Base-by-base conservation (phyloP, 2,329 filamentous ascomycete genomes). In the Colletotrichum falcatum region DNA sequence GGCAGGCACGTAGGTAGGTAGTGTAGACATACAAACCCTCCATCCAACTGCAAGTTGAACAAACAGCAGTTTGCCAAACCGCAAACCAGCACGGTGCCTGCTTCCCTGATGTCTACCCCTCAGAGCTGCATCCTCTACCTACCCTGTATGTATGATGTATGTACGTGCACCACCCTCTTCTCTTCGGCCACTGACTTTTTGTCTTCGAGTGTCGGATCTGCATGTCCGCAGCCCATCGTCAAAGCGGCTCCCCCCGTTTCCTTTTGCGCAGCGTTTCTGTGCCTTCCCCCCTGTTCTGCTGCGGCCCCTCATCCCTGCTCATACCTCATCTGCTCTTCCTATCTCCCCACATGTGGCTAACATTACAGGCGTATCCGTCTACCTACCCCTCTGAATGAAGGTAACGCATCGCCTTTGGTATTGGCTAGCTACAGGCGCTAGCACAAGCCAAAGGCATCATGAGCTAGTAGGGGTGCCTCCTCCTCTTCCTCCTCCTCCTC, bases 391-490 rank as follows among this genome's bases (percentile, higher is more conserved):
- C 61, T 44, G 37, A 56, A 37, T 70, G 44, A 46, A 46, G 44
- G 56, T 48, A 66, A 61, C 66, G 28, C 63, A 70, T 58, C 56
- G 63, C 56, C 61, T 49, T 54, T 66, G 66, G 48, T 61, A 44
- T 49, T 61, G 62, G 62, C 39, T 70, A 70, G 66, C 37, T 33
- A 61, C 48, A 35, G 48, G 26, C 55, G 35, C 55, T 49, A 61
- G 23, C 54, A 46, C 53, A 39, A 69, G 35, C 44, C 60, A 58
- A 23, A 20, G 23, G 4, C 55, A 18, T 44, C 42, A 11, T 11
- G n/a, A n/a, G n/a, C n/a, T n/a, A 44, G 42, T 44, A 44, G 33
- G 35, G 53, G n/a, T n/a, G n/a, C n/a, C 16, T 42, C 48, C 65
- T 23, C n/a, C 23, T 23, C 20, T 18, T 12, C 14, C 35, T 39